These are phyloP conservation scores for Trametes versicolor DNA, from an alignment of 1,284 basidiomycete genomes.

Conservation along the genomic window DNA sequence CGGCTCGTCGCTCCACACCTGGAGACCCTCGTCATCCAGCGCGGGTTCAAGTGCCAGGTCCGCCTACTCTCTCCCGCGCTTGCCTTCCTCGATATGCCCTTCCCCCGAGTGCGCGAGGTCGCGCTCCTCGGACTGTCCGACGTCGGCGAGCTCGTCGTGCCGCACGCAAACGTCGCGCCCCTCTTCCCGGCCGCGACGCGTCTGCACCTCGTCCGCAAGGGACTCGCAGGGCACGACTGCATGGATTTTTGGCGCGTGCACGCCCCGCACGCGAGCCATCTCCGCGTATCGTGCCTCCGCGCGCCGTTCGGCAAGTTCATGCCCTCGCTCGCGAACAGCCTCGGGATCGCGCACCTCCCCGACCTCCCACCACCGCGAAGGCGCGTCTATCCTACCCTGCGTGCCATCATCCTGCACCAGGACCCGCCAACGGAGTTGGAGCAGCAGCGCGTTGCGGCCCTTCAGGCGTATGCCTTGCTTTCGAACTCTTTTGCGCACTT, in stretches of 20 bases:
- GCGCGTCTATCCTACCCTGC: slow-evolving; percentile 10
- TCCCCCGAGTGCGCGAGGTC: slow-evolving; percentile 20
- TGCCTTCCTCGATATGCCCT: slow-evolving; percentile 3
- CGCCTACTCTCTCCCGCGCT: neutral
- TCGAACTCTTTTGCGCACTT: neutral
- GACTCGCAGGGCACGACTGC: neutral
- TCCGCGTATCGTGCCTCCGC: slow-evolving; percentile 12
- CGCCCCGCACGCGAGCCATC: slow-evolving; percentile 17
- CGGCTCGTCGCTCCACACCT: slow-evolving; percentile 11
- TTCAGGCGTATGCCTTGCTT: neutral
- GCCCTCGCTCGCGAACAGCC: neutral
- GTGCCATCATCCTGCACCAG: slow-evolving; percentile 8
- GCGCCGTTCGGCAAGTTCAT: neutral
- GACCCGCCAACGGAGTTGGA: slow-evolving; percentile 3
- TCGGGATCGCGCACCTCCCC: neutral
- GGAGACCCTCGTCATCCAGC: slow-evolving; percentile 10
- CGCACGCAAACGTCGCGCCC: neutral
- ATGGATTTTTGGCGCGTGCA: slow-evolving; percentile 4
- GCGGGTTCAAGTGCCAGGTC: neutral
- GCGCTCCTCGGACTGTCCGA: slow-evolving; percentile 10
- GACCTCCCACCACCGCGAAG: neutral
- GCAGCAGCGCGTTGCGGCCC: neutral
- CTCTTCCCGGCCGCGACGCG: slow-evolving; percentile 21
- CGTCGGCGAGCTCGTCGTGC: neutral
- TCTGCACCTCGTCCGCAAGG: slow-evolving; percentile 17